These are phyloP conservation scores for Dunaliella primolecta DNA, from an alignment of 139 green algal genomes.

Conservation along the genomic window DNA sequence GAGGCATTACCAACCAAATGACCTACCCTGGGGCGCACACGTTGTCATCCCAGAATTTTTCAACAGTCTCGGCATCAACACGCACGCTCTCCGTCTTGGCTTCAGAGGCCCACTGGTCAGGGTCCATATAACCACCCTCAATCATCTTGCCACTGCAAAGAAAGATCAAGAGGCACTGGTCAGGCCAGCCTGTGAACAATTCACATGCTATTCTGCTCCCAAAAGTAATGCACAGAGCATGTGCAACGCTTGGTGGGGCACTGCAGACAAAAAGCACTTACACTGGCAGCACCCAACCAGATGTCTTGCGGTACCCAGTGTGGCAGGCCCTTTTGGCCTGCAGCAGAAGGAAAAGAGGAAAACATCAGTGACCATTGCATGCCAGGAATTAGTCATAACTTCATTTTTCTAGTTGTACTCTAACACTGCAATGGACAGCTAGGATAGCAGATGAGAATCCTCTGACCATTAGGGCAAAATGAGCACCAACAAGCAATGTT, in stretches of 20 bases:
- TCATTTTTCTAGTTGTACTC: no score
- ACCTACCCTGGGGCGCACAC: background rate
- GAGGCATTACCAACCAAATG: background rate
- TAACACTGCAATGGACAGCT: no score
- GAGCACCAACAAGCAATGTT: no score
- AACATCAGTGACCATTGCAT: no score
- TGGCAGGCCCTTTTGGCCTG: background rate
- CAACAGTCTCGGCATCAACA: background rate
- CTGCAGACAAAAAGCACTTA: background rate
- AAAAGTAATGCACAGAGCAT: background rate
- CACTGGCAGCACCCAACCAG: background rate
- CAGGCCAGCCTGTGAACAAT: background rate
- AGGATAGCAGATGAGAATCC: no score
- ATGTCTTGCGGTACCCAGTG: slow-evolving; percentile 5
- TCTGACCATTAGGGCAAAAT: no score
- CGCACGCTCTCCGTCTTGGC: background rate
- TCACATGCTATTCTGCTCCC: no score
- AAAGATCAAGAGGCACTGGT: background rate
- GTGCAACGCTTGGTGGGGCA: no score
- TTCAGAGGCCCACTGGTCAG: background rate
- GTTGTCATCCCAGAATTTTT: background rate
- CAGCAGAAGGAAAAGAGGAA: no score
- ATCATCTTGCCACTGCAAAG: background rate
- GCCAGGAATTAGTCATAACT: no score
- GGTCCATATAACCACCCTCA: background rate